Percentiles rank a stretch among this genome's conserved stretches.
Conservation (phyloP, 345 rosid genomes). For the Pistacia integerrima region DNA sequence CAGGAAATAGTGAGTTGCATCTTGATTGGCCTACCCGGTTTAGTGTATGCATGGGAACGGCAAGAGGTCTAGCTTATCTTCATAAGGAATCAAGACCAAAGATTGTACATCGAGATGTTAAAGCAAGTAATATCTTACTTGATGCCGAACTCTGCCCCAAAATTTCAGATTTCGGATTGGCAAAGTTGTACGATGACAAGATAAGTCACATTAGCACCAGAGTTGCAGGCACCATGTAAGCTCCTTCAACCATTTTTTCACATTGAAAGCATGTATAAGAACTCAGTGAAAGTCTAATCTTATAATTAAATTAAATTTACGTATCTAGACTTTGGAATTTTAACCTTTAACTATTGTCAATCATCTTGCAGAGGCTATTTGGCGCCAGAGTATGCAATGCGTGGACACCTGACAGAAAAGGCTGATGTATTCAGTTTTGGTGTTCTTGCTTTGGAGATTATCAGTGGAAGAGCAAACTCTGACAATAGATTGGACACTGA, state of each 20-base stretch:
- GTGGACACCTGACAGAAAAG: slow-evolving; percentile 37
- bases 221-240: slow-evolving; percentile 41
- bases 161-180: slow-evolving; percentile 47
- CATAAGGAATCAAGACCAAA: slow-evolving; percentile 42
- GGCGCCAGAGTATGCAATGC: slow-evolving; percentile 46
- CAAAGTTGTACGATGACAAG: slow-evolving; percentile 38
- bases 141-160: slow-evolving; percentile 35
- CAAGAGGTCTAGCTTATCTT: slow-evolving; percentile 39
- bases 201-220: slow-evolving; percentile 40
- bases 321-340: background rate
- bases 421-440: slow-evolving; percentile 44
- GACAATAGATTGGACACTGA: slow-evolving; percentile 9
- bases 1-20: slow-evolving; percentile 11
- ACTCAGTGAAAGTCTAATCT: too few relatives aligned
- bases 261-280: too few relatives aligned
- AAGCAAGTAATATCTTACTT: slow-evolving; percentile 39
- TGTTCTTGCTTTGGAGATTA: slow-evolving; percentile 32
- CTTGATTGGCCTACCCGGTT: slow-evolving; percentile 14
- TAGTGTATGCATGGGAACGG: slow-evolving; percentile 37
- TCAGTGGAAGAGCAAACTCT: slow-evolving; percentile 31
- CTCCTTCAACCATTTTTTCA: background rate
- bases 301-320: background rate
- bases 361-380: slow-evolving; percentile 36
- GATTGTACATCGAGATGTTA: slow-evolving; percentile 47
- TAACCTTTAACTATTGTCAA: background rate